Evolutionary conservation across 192 early-diverging fungal species (phyloP), one percentile per base, ranked within the genome.

Genomic region (Dispira parvispora): DNA sequence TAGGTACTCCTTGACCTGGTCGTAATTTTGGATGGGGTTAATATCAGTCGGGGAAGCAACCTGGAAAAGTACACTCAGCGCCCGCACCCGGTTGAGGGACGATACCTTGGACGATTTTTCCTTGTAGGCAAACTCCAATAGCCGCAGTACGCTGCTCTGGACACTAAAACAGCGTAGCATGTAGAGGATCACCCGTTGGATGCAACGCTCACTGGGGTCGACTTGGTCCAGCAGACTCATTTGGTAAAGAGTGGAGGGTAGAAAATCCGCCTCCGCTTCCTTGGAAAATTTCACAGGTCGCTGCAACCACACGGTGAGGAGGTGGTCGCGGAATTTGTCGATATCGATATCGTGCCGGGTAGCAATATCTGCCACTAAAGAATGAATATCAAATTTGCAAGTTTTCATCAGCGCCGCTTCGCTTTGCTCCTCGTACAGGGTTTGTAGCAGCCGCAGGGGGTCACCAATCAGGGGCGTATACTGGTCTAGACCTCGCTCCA

Each of bases 41-140:
- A 83, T 72, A 18, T 79, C 78, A 23, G 72, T 62, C 26, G 69
- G 62, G 21, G 71, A 61, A 12, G 80, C 77, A 26, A 83, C 62
- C 45, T 72, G 72, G 57, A 86, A 73, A 44, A 86, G 66, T 23
- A 86, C 74, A 45, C 73, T 70, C 2, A 87, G 67, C 23, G 82
- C 77, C 9, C 83, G 72, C 38, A 82, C 74, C 6, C 84, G 77
- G 62, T 71, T 77, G 12, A 82, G 69, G n/a, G 76, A 79, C 6
- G 71, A 63, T 25, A 81, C 71, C 18, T 52, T 73, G 49, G 46
- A 74, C 55, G 44, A 46, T 62, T 64, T 61, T 23, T 62, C 64
- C 47, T 71, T 65, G 53, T 75, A 80, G 4, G 82, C 82, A 71
- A 75, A 77, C 10, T 68, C 66, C 3, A 79, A 64, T 47, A 86